Base-by-base conservation (phyloP, 257 asterid genomes). In the Nicotiana attenuata region DNA sequence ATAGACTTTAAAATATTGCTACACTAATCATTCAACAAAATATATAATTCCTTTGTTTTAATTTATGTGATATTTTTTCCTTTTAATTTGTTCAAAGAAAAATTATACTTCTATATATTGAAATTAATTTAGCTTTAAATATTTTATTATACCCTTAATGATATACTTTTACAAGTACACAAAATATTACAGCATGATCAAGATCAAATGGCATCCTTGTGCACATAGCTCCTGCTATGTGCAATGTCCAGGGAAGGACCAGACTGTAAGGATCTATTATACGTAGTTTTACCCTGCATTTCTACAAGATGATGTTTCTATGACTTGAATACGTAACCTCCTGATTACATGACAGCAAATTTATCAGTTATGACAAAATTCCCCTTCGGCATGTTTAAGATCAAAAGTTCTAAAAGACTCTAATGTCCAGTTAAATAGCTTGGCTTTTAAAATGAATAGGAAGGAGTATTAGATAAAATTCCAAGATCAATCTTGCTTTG, bases 271-370 rank as follows among this genome's bases (percentile, higher is more conserved):
- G 2, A 3, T 28, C 29, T 28, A 41, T 41, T 2, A 3, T 41
- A 41, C 3, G 3, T 10, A 9, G 0, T 0, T 0, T 41, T 41
- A 38, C 10, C 50, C 13, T 41, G 13, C 0, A 41, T 41, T 41
- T 41, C 3, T 41, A 1, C 3, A 41, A 41, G 11, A 38, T 29
- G 0, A 7, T 41, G 3, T 41, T 41, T 41, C 0, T 10, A 41
- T 8, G 3, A 3, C 0, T 41, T 3, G 1, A 41, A 9, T 41
- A 0, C 13, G 1, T 41, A 2, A 41, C 0, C 3, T 41, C 3
- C 13, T 9, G 0, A 0, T 41, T 3, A 41, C 3, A 9, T 41
- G 50, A 2, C 11, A 41, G 8, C 0, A 41, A 41, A 0, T 41
- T 41, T 41, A 41, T 2, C 11, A 8, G 0, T 41, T 41, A 41